These are phyloP conservation scores for Alternaria sp. DNA, from an alignment of 2,329 filamentous ascomycete species.

Conservation along the genomic window DNA sequence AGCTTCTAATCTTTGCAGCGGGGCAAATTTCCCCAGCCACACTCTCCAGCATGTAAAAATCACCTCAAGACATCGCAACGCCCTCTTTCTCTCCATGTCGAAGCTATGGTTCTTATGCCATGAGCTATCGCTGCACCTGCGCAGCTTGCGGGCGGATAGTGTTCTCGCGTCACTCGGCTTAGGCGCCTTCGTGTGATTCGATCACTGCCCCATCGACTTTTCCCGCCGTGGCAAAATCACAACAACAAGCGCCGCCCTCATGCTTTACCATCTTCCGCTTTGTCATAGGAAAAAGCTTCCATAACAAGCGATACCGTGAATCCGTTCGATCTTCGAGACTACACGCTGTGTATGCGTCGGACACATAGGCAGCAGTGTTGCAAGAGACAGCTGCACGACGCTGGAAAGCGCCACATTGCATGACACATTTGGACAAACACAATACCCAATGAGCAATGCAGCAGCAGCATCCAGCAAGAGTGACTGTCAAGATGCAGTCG, in stretches of 20 bases:
- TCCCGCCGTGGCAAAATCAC: constrained; percentile 10
- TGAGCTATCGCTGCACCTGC: constrained; percentile 11
- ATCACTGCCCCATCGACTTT: constrained; percentile 4
- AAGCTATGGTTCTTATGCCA: neutral
- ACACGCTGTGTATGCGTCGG: neutral
- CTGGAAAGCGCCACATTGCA: neutral
- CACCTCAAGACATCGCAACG: neutral
- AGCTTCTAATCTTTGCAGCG: neutral
- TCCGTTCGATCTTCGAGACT: neutral
- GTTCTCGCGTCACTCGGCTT: constrained; percentile 13
- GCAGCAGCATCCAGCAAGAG: no score
- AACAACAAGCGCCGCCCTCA: constrained; percentile 7
- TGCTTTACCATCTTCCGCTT: neutral
- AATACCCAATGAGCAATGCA: neutral
- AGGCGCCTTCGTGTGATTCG: constrained; percentile 9
- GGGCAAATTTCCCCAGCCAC: neutral
- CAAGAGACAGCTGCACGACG: neutral
- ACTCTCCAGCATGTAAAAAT: neutral
- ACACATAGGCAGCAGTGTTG: neutral
- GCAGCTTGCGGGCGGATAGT: constrained; percentile 4
- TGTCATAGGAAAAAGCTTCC: neutral
- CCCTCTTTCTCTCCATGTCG: neutral
- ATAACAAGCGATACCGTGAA: neutral
- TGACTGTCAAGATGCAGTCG: neutral
- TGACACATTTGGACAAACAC: neutral